Conservation (phyloP, 352 stramenopile genomes). For the Globisporangium nagaii region DNA sequence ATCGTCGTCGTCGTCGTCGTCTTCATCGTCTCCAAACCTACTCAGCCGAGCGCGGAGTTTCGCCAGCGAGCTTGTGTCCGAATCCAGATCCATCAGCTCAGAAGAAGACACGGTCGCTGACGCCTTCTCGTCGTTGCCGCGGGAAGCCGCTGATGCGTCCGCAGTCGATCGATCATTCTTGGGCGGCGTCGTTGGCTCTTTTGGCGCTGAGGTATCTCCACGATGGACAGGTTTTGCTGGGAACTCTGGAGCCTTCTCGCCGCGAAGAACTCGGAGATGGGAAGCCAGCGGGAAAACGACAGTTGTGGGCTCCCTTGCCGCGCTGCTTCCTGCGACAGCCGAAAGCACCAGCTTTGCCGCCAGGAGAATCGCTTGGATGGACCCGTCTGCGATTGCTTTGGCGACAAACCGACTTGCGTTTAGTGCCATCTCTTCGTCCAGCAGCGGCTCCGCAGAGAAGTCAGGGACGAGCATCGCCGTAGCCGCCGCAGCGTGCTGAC, state of each 20-base stretch:
- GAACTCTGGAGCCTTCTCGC: slow-evolving; percentile 53
- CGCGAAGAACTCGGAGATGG: slow-evolving; percentile 71
- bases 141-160: slow-evolving; percentile 1
- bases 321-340: slow-evolving; percentile 20
- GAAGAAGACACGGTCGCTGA: slow-evolving; percentile 21
- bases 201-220: slow-evolving; percentile 9
- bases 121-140: slow-evolving; percentile 15
- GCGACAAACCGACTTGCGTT: slow-evolving; percentile 78
- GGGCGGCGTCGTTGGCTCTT: slow-evolving; percentile 25
- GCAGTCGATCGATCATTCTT: slow-evolving; percentile 16
- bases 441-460: slow-evolving; percentile 49
- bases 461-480: slow-evolving; percentile 69
- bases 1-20: slow-evolving; percentile 46
- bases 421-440: slow-evolving; percentile 41
- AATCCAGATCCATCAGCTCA: slow-evolving; percentile 64
- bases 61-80: slow-evolving; percentile 53
- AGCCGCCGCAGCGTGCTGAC: slow-evolving; percentile 19
- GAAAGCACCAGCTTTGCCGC: slow-evolving; percentile 65
- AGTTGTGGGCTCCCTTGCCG: slow-evolving; percentile 9
- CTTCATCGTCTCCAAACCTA: slow-evolving; percentile 46
- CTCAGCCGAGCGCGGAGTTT: slow-evolving; percentile 60
- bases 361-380: slow-evolving; percentile 68
- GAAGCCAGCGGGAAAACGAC: slow-evolving; percentile 44
- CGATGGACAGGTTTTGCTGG: slow-evolving; percentile 14
- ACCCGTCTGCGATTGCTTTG: slow-evolving; percentile 67